These are phyloP conservation scores for Tuber borchii DNA, from an alignment of 495 filamentous ascomycete species.

Conservation along the genomic window DNA sequence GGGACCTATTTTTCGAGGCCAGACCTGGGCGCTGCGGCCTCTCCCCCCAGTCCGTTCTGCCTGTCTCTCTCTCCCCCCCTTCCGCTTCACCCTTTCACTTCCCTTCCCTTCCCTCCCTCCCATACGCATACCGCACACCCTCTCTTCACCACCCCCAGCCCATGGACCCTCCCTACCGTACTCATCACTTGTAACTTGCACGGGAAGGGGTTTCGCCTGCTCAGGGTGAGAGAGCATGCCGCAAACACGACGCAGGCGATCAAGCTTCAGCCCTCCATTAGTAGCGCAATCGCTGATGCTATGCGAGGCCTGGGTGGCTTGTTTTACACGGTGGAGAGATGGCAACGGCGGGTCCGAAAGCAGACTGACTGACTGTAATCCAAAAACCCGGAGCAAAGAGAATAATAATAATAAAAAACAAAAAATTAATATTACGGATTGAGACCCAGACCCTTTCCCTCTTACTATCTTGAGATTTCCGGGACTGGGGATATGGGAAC, in stretches of 20 bases:
- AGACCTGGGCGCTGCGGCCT: conserved; percentile 9
- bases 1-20: conserved; percentile 14
- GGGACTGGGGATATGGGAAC: background rate
- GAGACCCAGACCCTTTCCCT: background rate
- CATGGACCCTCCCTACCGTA: conserved; percentile 5
- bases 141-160: background rate
- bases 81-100: background rate
- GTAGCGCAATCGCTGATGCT: conserved; percentile 38
- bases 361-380: background rate
- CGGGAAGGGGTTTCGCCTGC: conserved; percentile 30
- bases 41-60: background rate
- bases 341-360: conserved; percentile 22
- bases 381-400: background rate
- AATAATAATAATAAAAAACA: background rate
- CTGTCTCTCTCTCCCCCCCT: background rate
- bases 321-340: conserved; percentile 25
- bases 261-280: conserved; percentile 39
- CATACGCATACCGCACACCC: background rate
- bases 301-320: conserved; percentile 15
- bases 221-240: conserved; percentile 24
- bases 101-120: too few relatives aligned
- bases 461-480: background rate
- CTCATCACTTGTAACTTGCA: conserved; percentile 20
- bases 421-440: conserved; percentile 3
- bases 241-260: conserved; percentile 36